Percentiles rank a stretch among this genome's conserved stretches.
phyloP scores from a whole-genome alignment of 805 yeast genomes.

The Starmerella sirachaensis region DNA sequence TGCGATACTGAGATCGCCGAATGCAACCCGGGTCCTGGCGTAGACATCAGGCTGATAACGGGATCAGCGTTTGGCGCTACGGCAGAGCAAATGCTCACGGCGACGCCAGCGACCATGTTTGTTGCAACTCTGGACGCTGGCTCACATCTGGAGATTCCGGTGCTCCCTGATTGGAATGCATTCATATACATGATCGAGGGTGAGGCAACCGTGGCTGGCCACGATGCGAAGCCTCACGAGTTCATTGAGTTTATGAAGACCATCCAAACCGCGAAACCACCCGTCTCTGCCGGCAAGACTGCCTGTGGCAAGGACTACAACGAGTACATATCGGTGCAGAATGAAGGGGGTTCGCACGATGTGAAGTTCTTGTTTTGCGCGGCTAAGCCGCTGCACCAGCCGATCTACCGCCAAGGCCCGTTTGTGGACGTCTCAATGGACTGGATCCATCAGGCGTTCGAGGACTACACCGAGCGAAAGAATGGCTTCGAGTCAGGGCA shows the following conservation, averaged over 20 bases:
- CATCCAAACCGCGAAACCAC: neutral
- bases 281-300: neutral
- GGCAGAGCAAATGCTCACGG: conserved; percentile 17
- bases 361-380: conserved; percentile 15
- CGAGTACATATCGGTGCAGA: neutral
- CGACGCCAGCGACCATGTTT: conserved; percentile 18
- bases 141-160: conserved; percentile 11
- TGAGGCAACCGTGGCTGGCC: conserved; percentile 14
- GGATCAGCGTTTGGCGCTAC: conserved; percentile 17
- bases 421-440: conserved; percentile 22
- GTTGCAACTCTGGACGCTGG: conserved; percentile 15
- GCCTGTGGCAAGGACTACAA: neutral
- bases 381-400: conserved; percentile 22
- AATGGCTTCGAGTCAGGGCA: conserved; percentile 22
- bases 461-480: conserved; percentile 17
- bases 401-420: conserved; percentile 23
- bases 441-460: conserved; percentile 23
- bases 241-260: conserved; percentile 20
- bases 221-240: conserved; percentile 5
- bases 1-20: conserved; percentile 10
- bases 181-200: conserved; percentile 26
- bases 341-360: neutral
- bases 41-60: conserved; percentile 11
- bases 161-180: conserved; percentile 25
- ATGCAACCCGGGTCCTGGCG: conserved; percentile 11